These are phyloP conservation scores for Pyricularia sp. DNA, from an alignment of 2,329 filamentous ascomycete species.

Conservation along the genomic window DNA sequence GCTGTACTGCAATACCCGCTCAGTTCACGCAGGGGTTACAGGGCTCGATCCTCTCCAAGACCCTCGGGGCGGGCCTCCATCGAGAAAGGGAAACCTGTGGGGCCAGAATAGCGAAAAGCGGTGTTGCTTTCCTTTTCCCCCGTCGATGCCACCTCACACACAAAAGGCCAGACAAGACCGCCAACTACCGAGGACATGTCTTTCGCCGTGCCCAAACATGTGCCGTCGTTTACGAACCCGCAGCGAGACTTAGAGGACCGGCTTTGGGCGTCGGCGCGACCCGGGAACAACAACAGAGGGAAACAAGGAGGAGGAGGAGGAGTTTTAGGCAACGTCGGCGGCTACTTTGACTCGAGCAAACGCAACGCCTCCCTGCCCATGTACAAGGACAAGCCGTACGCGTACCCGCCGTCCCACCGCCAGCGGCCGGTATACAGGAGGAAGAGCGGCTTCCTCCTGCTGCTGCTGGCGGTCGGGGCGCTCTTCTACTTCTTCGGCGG, in stretches of 20 bases:
- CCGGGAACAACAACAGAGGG: conserved; percentile 3
- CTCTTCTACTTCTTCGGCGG: conserved; percentile 64
- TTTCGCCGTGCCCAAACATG: conserved; percentile 59
- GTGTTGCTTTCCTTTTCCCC: background rate
- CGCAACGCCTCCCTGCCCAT: conserved; percentile 59
- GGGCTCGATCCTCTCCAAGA: background rate
- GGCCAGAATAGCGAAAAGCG: background rate
- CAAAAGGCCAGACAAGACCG: background rate
- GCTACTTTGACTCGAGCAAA: conserved; percentile 49
- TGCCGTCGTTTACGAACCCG: conserved; percentile 58
- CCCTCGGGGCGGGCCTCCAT: background rate
- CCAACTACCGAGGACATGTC: conserved; percentile 39
- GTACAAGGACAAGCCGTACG: conserved; percentile 99
- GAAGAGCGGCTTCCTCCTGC: conserved; percentile 47
- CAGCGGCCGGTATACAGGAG: conserved; percentile 51
- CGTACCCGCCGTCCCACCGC: conserved; percentile 51
- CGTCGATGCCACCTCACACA: conserved; percentile 1
- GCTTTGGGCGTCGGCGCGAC: conserved; percentile 41
- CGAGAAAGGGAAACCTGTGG: background rate
- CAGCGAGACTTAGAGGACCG: conserved; percentile 57
- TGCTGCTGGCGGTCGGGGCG: conserved; percentile 44
- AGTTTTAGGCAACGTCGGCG: conserved; percentile 53
- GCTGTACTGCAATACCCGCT: background rate
- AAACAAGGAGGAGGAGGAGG: conserved; percentile 18
- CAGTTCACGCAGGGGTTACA: background rate